Conservation (phyloP, 2,329 filamentous ascomycete species). For the Fusarium tricinctum region DNA sequence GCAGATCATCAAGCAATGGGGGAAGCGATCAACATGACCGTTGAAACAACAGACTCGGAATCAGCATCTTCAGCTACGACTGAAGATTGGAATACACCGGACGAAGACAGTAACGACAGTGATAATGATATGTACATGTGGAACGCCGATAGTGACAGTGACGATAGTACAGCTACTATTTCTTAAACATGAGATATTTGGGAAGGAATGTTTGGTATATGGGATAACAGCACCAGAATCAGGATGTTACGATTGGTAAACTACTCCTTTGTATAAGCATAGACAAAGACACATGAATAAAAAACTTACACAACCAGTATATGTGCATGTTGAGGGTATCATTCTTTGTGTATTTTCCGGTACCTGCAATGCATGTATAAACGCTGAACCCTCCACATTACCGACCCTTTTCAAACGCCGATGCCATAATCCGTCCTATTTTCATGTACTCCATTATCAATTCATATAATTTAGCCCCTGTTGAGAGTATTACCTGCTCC, state of each 20-base stretch:
- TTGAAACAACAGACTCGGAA: slow-evolving; percentile 44
- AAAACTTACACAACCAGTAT: neutral
- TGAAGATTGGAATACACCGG: slow-evolving; percentile 18
- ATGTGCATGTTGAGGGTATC: slow-evolving; percentile 19
- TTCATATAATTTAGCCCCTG: slow-evolving; percentile 66
- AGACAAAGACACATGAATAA: slow-evolving; percentile 6
- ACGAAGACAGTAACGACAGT: slow-evolving; percentile 27
- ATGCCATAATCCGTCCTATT: slow-evolving; percentile 22
- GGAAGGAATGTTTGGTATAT: neutral
- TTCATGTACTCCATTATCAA: neutral
- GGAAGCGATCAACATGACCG: slow-evolving; percentile 43
- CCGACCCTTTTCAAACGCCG: slow-evolving; percentile 25
- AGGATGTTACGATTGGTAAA: neutral
- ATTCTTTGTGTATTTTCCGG: slow-evolving; percentile 29
- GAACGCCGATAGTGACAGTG: slow-evolving; percentile 30
- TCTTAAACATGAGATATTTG: slow-evolving; percentile 9
- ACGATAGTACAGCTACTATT: slow-evolving; percentile 23
- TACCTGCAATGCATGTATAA: slow-evolving; percentile 24
- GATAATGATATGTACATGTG: slow-evolving; percentile 35
- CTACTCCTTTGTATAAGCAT: neutral
- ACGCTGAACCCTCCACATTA: slow-evolving; percentile 24
- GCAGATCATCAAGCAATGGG: slow-evolving; percentile 50
- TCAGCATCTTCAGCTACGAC: slow-evolving; percentile 10
- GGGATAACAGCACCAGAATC: slow-evolving; percentile 9
- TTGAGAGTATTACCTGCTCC: slow-evolving; percentile 88